Evolutionary conservation across 257 asterid genomes (phyloP).

Genomic region (Ballota nigra): DNA sequence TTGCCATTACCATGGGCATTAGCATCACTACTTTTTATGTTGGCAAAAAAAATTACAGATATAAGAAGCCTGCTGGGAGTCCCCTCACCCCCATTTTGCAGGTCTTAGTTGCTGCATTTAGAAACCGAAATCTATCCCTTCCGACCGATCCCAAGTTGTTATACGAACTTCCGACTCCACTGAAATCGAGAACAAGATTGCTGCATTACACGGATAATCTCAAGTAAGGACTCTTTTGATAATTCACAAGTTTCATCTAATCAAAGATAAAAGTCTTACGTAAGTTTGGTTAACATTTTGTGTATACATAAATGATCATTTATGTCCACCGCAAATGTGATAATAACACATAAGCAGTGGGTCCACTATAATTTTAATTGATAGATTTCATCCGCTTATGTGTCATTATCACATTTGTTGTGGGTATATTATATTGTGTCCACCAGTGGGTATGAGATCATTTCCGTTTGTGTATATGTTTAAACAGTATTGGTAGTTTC

Average conservation of each 20-base stretch:
- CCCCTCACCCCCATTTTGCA: slow-evolving; percentile 6
- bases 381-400: too few species aligned
- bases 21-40: neutral
- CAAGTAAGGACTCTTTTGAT: neutral
- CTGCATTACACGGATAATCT: slow-evolving; percentile 6
- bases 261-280: neutral
- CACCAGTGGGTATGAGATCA: too few species aligned
- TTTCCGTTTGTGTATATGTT: too few species aligned
- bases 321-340: too few species aligned
- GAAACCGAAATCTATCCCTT: neutral
- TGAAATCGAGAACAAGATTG: neutral
- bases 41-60: neutral
- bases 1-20: neutral
- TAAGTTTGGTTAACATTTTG: too few species aligned
- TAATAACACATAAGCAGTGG: too few species aligned
- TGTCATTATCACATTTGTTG: too few species aligned
- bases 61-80: neutral
- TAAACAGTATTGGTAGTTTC: too few species aligned
- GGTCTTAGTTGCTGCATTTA: slow-evolving; percentile 7
- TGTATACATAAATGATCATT: too few species aligned
- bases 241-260: too few species aligned
- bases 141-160: neutral
- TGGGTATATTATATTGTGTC: too few species aligned
- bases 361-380: too few species aligned
- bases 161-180: neutral